A percentile compares a stretch with the other conserved stretches of the same genome.
Evolutionary conservation across 306 rosid genomes (phyloP).

Genomic region (Vigna mungo): DNA sequence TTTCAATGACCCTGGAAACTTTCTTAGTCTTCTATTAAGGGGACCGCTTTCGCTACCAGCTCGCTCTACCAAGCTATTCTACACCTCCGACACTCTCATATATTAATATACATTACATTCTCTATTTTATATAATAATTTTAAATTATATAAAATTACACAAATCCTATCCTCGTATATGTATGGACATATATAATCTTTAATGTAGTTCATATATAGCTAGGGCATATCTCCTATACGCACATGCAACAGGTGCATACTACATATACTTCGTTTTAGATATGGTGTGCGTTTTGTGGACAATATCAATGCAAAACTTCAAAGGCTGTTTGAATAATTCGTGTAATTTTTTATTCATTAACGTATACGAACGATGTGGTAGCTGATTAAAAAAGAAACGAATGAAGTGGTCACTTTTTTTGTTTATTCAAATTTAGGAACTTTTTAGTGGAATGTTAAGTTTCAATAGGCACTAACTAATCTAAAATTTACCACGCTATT

Average conservation of each 20-base stretch:
- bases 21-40: constrained; percentile 20
- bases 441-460: neutral
- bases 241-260: neutral
- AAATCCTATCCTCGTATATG: neutral
- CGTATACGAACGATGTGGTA: too few species aligned
- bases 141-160: neutral
- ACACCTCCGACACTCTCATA: neutral
- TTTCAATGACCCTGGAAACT: constrained; percentile 41
- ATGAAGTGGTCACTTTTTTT: too few species aligned
- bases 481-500: neutral
- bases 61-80: neutral
- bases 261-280: too few species aligned
- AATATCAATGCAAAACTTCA: too few species aligned
- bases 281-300: too few species aligned
- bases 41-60: constrained; percentile 44
- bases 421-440: neutral
- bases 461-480: neutral
- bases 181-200: neutral
- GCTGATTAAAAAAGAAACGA: too few species aligned
- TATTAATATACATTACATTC: too few species aligned
- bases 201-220: neutral
- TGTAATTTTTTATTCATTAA: too few species aligned
- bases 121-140: neutral
- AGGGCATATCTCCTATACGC: neutral
- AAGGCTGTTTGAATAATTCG: too few species aligned